A percentile compares a stretch with the other conserved stretches of the same genome.
phyloP scores from a whole-genome alignment of 495 filamentous ascomycete species.

The Tuber aestivum region DNA sequence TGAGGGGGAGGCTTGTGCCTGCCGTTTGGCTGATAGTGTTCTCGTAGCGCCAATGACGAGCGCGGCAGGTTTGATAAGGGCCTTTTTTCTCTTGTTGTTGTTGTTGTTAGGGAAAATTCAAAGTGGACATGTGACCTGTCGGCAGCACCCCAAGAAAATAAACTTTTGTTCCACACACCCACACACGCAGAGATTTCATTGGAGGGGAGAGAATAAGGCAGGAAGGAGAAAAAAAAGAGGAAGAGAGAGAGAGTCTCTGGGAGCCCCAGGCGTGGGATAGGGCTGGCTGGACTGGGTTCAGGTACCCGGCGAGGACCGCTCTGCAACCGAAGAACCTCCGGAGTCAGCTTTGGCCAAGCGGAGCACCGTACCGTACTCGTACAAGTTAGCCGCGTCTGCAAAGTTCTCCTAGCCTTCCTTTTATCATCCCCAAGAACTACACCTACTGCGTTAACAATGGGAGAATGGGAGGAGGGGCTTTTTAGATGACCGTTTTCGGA shows the following conservation, averaged over 20 bases:
- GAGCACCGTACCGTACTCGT: no score
- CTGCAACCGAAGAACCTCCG: not conserved
- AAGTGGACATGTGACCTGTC: not conserved
- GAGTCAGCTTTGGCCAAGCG: not conserved
- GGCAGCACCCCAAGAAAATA: slow-evolving; percentile 1
- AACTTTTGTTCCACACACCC: not conserved
- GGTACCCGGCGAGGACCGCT: slow-evolving; percentile 2
- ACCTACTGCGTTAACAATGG: no score
- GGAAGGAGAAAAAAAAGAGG: not conserved
- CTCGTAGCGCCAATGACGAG: slow-evolving; percentile 3
- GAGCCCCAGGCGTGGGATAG: not conserved
- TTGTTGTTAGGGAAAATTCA: not conserved
- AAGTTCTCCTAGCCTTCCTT: no score
- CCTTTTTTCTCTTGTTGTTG: not conserved
- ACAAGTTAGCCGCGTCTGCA: no score
- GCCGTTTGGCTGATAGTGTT: not conserved
- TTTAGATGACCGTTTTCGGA: no score
- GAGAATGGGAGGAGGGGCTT: no score
- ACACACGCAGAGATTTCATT: not conserved
- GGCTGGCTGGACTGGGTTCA: not conserved
- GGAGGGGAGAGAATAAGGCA: not conserved
- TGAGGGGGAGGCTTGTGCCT: not conserved
- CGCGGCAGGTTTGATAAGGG: slow-evolving; percentile 1
- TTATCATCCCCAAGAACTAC: no score
- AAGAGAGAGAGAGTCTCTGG: not conserved